Evolutionary conservation across 805 yeast species (phyloP), one percentile per base, ranked within the genome.

Genomic region (Jamesozyma hellenica): DNA sequence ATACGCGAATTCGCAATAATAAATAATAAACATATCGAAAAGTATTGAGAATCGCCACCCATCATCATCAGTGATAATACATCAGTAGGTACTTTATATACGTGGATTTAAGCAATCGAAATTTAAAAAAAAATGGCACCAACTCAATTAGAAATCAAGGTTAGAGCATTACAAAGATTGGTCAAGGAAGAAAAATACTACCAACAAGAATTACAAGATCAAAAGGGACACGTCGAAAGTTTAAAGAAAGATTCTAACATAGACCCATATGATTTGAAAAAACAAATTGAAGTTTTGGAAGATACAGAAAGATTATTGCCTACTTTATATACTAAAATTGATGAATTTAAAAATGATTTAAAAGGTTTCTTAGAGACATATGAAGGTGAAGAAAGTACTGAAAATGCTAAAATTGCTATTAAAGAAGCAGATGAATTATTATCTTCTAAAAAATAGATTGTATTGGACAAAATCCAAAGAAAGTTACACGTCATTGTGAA

Each of bases 71-170:
- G n/a, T n/a, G n/a, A n/a, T n/a, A n/a, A n/a, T n/a, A n/a, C n/a
- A n/a, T n/a, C n/a, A n/a, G n/a, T n/a, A n/a, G n/a, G n/a, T n/a
- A n/a, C n/a, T n/a, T n/a, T n/a, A n/a, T n/a, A n/a, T n/a, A n/a
- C n/a, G n/a, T n/a, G n/a, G n/a, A n/a, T n/a, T n/a, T n/a, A n/a
- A n/a, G n/a, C n/a, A n/a, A n/a, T n/a, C n/a, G n/a, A n/a, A n/a
- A n/a, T n/a, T n/a, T n/a, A n/a, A n/a, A n/a, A n/a, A n/a, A 21
- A 6, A 21, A 81, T 81, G 82, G 69, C 85, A 2, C 92, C 90
- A 25, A 66, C 84, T 2, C 76, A 70, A 43, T 61, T 82, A 31
- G 82, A 80, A 50, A 82, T 85, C 56, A 83, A 82, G 49, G 68
- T 72, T 28, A 75, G 72, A 42, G 87, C 95, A 1, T 65, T 85